Conservation (phyloP, 208 protist species). For the Wallacemonas sp. region DNA sequence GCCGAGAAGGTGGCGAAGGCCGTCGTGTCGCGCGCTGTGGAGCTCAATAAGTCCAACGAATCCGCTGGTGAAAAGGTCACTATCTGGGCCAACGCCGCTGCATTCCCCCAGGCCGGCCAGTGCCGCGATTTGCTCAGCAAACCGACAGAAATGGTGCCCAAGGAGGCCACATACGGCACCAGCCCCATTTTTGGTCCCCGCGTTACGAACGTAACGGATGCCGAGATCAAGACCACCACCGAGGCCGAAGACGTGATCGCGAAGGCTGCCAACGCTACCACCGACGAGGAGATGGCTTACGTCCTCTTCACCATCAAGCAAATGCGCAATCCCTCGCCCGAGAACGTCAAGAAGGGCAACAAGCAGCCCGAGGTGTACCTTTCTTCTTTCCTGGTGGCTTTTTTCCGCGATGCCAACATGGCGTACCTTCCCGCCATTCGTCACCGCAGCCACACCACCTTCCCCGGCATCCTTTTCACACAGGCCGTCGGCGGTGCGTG, state of each 20-base stretch:
- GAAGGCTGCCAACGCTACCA: conserved; percentile 23
- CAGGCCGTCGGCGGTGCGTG: conserved; percentile 56
- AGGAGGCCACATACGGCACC: conserved; percentile 33
- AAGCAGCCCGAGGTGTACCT: conserved; percentile 36
- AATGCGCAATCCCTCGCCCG: conserved; percentile 18
- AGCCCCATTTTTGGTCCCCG: conserved; percentile 61
- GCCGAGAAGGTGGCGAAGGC: conserved; percentile 21
- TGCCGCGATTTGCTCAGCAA: conserved; percentile 34
- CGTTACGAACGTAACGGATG: conserved; percentile 48
- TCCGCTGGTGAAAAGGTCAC: conserved; percentile 19
- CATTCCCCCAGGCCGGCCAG: conserved; percentile 24
- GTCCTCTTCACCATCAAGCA: conserved; percentile 44
- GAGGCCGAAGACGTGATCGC: conserved; percentile 36
- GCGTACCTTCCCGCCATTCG: conserved; percentile 24
- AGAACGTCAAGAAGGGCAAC: not conserved
- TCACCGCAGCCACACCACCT: conserved; percentile 20
- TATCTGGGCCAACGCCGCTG: conserved; percentile 27
- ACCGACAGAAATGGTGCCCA: conserved; percentile 17
- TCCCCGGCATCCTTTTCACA: conserved; percentile 39
- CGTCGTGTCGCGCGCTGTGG: conserved; percentile 23
- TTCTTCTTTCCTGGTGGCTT: conserved; percentile 37
- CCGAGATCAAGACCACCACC: conserved; percentile 18
- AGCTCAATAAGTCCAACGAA: conserved; percentile 21
- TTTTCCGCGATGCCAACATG: conserved; percentile 33
- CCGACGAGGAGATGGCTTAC: conserved; percentile 27